phyloP scores from a whole-genome alignment of 2,329 filamentous ascomycete species.

The Nothophaeocryptopus gaeumannii region DNA sequence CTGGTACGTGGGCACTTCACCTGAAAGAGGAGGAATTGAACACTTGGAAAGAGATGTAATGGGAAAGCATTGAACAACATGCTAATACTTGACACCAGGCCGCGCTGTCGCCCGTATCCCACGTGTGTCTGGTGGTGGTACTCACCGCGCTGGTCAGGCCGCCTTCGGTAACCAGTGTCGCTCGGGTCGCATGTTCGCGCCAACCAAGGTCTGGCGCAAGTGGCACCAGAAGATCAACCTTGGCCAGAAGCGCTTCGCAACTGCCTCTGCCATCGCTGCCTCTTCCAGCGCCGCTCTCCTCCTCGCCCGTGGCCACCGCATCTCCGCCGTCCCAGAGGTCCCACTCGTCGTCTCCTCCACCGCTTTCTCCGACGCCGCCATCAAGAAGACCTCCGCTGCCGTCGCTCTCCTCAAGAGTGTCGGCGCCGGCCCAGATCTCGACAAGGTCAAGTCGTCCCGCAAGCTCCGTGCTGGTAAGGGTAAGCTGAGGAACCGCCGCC shows the following conservation, averaged over 20 bases:
- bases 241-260: slow-evolving; percentile 98
- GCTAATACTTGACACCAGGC: slow-evolving; percentile 53
- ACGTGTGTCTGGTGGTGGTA: slow-evolving; percentile 99
- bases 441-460: slow-evolving; percentile 94
- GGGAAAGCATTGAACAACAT: background rate
- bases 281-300: slow-evolving; percentile 93
- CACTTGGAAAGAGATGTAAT: slow-evolving; percentile 1
- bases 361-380: slow-evolving; percentile 73
- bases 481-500: slow-evolving; percentile 93
- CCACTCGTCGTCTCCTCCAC: slow-evolving; percentile 93
- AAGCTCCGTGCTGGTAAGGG: slow-evolving; percentile 99
- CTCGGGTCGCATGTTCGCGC: slow-evolving; percentile 99
- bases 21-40: slow-evolving; percentile 10
- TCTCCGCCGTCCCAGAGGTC: slow-evolving; percentile 89
- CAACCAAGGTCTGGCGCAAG: slow-evolving; percentile 99
- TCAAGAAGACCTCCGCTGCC: slow-evolving; percentile 86
- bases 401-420: slow-evolving; percentile 83
- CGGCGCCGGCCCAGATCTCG: slow-evolving; percentile 84
- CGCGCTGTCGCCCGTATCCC: slow-evolving; percentile 99
- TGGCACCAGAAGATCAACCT: slow-evolving; percentile 99
- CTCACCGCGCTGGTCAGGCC: slow-evolving; percentile 99
- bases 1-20: slow-evolving; percentile 57
- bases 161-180: slow-evolving; percentile 99
- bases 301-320: slow-evolving; percentile 93
- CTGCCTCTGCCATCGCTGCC: slow-evolving; percentile 93